Evolutionary conservation across 805 yeast species (phyloP).

Genomic region (Yarrowia sp.): DNA sequence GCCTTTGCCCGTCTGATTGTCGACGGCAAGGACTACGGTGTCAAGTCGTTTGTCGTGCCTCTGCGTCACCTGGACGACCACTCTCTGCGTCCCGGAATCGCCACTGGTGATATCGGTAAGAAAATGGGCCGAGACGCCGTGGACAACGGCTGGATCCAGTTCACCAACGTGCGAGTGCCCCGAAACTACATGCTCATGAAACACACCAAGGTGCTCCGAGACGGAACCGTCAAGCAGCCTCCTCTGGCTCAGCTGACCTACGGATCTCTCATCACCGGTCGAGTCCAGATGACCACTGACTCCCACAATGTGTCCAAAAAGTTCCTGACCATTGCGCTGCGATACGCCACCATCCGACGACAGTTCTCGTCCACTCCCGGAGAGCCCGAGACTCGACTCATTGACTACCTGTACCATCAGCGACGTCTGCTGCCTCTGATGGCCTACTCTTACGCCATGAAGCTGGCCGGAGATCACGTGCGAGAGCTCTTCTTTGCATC

Average conservation of each 20-base stretch:
- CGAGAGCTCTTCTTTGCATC: slow-evolving; percentile 47
- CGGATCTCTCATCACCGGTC: slow-evolving; percentile 81
- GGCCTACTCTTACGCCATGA: slow-evolving; percentile 73
- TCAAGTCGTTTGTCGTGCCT: slow-evolving; percentile 88
- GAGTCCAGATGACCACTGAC: slow-evolving; percentile 87
- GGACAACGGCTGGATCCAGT: slow-evolving; percentile 97
- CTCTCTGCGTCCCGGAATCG: slow-evolving; percentile 71
- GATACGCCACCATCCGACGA: slow-evolving; percentile 87
- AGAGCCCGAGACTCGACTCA: slow-evolving; percentile 64
- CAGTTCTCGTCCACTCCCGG: slow-evolving; percentile 63
- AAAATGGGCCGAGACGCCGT: slow-evolving; percentile 96
- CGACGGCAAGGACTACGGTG: slow-evolving; percentile 84
- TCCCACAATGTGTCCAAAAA: slow-evolving; percentile 78
- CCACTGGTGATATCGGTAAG: slow-evolving; percentile 88
- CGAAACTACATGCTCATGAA: slow-evolving; percentile 77
- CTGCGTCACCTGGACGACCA: slow-evolving; percentile 68
- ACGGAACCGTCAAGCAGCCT: slow-evolving; percentile 70
- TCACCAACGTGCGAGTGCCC: slow-evolving; percentile 78
- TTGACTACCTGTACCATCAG: slow-evolving; percentile 88
- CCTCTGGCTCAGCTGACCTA: slow-evolving; percentile 87
- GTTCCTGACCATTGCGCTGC: slow-evolving; percentile 75
- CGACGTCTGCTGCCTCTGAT: slow-evolving; percentile 78
- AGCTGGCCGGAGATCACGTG: slow-evolving; percentile 66
- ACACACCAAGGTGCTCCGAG: slow-evolving; percentile 66
- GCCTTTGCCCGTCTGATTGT: slow-evolving; percentile 81